Percentiles rank a stretch among this genome's conserved stretches.
Evolutionary conservation across 257 asterid species (phyloP).

Genomic region (Catharanthus roseus): DNA sequence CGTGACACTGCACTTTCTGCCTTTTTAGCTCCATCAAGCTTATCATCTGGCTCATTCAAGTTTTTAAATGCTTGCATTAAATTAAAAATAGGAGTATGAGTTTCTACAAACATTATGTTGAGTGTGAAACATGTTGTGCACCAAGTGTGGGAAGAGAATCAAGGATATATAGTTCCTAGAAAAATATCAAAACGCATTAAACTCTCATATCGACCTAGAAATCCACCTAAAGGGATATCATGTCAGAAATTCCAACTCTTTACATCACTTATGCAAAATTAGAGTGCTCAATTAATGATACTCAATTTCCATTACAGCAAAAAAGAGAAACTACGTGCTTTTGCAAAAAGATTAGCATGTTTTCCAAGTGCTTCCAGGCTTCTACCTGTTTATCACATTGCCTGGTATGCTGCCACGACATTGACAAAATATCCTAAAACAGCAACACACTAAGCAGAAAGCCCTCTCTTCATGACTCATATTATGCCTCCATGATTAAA

Average conservation of each 20-base stretch:
- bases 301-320: neutral
- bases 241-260: neutral
- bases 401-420: neutral
- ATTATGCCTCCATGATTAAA: neutral
- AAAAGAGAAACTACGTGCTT: neutral
- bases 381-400: neutral
- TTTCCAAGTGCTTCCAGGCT: neutral
- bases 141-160: neutral
- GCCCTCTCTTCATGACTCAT: neutral
- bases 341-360: neutral
- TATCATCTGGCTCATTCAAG: constrained; percentile 39
- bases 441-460: no score
- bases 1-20: constrained; percentile 31
- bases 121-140: neutral
- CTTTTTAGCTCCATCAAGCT: constrained; percentile 27
- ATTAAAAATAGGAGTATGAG: neutral
- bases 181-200: neutral
- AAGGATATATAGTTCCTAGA: neutral
- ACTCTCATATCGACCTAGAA: neutral
- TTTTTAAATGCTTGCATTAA: neutral
- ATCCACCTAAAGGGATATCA: neutral
- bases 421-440: neutral
- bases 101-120: neutral
- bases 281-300: neutral
- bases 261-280: neutral